These are phyloP conservation scores for Kwoniella botswanensis DNA, from an alignment of 768 basidiomycete species.

Conservation along the genomic window DNA sequence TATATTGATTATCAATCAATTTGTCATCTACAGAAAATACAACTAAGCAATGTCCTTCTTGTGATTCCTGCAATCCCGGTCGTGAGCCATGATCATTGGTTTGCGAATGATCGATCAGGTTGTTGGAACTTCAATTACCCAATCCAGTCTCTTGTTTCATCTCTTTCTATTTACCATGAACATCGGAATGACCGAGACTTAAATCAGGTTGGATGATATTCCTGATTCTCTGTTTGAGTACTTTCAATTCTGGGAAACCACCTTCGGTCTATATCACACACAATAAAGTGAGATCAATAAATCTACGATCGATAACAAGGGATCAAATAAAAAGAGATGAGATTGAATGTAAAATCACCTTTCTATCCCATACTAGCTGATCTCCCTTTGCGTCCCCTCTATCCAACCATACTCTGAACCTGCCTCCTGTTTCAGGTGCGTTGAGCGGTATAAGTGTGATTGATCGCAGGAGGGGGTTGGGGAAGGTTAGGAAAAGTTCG, in stretches of 20 bases:
- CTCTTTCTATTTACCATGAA: constrained; percentile 11
- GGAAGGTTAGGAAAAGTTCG: constrained; percentile 88
- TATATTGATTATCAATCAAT: too few species aligned
- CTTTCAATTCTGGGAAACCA: constrained; percentile 77
- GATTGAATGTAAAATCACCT: constrained; percentile 59
- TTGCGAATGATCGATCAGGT: neutral
- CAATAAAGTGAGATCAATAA: too few species aligned
- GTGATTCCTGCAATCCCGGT: too few species aligned
- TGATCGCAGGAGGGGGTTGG: constrained; percentile 71
- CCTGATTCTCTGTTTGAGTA: constrained; percentile 85
- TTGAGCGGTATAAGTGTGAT: constrained; percentile 77
- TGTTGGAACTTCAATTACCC: neutral
- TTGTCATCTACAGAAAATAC: too few species aligned
- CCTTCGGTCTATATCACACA: constrained; percentile 64
- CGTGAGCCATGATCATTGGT: too few species aligned
- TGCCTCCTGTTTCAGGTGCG: constrained; percentile 79
- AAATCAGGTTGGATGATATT: constrained; percentile 80
- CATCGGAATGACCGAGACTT: constrained; percentile 86
- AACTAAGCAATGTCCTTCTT: too few species aligned
- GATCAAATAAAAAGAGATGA: neutral
- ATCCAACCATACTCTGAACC: constrained; percentile 87
- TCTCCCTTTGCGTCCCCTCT: constrained; percentile 42
- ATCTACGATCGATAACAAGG: neutral
- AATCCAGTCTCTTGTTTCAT: neutral
- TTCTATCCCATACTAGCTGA: constrained; percentile 78